Conservation (phyloP, 139 green algal genomes). For the Micromonas commoda region DNA sequence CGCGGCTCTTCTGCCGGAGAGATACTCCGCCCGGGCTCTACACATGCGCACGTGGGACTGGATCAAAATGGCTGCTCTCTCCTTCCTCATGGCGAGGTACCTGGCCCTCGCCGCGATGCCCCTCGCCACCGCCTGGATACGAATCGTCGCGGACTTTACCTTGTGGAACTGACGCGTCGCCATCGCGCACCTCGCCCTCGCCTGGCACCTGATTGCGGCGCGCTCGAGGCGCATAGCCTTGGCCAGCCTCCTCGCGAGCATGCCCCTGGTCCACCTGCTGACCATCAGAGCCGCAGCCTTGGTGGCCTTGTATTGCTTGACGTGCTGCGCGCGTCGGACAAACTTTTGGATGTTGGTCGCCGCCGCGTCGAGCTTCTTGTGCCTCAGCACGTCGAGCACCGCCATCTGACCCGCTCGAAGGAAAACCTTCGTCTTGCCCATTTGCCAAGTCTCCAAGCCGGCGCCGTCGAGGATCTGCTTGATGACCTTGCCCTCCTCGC, state of each 20-base stretch:
- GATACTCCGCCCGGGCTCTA: not conserved
- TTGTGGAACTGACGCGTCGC: constrained; percentile 38
- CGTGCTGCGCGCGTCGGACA: not conserved
- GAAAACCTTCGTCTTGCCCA: constrained; percentile 82
- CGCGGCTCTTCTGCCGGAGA: not conserved
- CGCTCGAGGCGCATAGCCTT: constrained; percentile 32
- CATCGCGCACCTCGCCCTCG: constrained; percentile 33
- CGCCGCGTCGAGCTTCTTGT: constrained; percentile 58
- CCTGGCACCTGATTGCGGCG: constrained; percentile 56
- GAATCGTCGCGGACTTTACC: constrained; percentile 29
- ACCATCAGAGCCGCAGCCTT: constrained; percentile 29
- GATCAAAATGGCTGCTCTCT: not conserved
- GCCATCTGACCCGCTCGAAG: constrained; percentile 79
- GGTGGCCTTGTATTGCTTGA: not conserved
- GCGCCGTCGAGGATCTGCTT: constrained; percentile 34
- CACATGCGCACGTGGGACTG: not conserved
- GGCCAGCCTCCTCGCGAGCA: constrained; percentile 27
- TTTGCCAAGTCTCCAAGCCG: constrained; percentile 59
- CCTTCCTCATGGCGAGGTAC: not conserved
- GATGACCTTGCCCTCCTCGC: constrained; percentile 34
- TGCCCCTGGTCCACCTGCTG: constrained; percentile 23
- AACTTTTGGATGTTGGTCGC: constrained; percentile 55
- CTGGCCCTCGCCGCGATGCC: not conserved
- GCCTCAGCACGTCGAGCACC: constrained; percentile 77
- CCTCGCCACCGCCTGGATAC: constrained; percentile 46